phyloP scores from a whole-genome alignment of 192 early-diverging fungal genomes.

The Podila clonocystis region DNA sequence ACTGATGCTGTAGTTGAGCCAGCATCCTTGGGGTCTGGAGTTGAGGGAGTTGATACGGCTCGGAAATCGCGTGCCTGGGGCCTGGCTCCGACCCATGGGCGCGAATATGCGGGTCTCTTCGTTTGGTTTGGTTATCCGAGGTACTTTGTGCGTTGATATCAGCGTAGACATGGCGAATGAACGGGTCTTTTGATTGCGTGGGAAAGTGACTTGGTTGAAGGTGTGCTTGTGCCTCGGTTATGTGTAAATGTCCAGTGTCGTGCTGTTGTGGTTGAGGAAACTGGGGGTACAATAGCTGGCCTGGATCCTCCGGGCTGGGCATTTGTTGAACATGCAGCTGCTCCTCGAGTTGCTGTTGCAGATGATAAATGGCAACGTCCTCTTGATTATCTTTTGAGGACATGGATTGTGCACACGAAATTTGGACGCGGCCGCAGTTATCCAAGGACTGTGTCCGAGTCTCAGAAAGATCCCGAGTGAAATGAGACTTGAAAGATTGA shows the following conservation, averaged over 20 bases:
- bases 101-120: not conserved
- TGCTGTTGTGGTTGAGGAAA: not conserved
- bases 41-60: slow-evolving; percentile 14
- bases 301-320: not conserved
- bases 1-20: slow-evolving; percentile 33
- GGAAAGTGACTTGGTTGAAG: too few species aligned
- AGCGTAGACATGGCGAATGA: too few species aligned
- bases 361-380: slow-evolving; percentile 3
- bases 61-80: not conserved
- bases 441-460: not conserved
- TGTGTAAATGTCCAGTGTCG: too few species aligned
- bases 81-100: not conserved
- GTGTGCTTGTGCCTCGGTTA: not conserved
- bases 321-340: slow-evolving; percentile 2
- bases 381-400: not conserved
- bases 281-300: not conserved
- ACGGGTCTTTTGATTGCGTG: not conserved
- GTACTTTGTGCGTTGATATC: too few species aligned
- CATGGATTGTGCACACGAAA: too few species aligned
- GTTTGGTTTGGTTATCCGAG: too few species aligned
- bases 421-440: not conserved
- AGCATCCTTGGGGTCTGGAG: slow-evolving; percentile 31
- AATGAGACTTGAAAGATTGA: not conserved
- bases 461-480: not conserved
- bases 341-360: slow-evolving; percentile 16